Percentiles rank a stretch among this genome's conserved stretches.
phyloP scores from a whole-genome alignment of 805 yeast species.

The Starmerella vaccinii region DNA sequence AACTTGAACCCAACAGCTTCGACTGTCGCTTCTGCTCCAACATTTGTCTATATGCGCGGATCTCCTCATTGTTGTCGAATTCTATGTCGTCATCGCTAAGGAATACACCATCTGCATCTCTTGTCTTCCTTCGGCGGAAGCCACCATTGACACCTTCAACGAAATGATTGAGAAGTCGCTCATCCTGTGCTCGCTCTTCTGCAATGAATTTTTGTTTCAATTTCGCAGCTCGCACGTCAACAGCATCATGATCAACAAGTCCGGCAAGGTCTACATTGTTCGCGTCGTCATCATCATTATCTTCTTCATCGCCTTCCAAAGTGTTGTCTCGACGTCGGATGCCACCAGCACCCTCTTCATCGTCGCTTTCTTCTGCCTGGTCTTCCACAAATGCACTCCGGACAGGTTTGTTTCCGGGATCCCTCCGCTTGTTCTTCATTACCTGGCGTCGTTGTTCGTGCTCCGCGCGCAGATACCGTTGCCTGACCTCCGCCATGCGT shows the following conservation, averaged over 20 bases:
- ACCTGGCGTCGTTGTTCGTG: slow-evolving; percentile 1
- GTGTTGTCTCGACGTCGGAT: background rate
- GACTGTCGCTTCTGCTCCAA: slow-evolving; percentile 11
- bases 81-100: slow-evolving; percentile 12
- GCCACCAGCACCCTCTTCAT: slow-evolving; percentile 20
- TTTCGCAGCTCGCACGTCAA: slow-evolving; percentile 7
- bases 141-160: slow-evolving; percentile 24
- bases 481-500: slow-evolving; percentile 18
- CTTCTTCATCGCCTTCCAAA: slow-evolving; percentile 9
- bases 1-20: slow-evolving; percentile 13
- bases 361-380: slow-evolving; percentile 26
- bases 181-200: slow-evolving; percentile 22
- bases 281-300: slow-evolving; percentile 18
- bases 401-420: background rate
- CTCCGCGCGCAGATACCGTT: slow-evolving; percentile 9
- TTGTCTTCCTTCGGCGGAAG: slow-evolving; percentile 15
- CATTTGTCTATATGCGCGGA: slow-evolving; percentile 1
- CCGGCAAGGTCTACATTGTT: slow-evolving; percentile 17
- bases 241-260: slow-evolving; percentile 17
- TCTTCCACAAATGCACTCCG: slow-evolving; percentile 17
- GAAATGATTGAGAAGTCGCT: slow-evolving; percentile 16
- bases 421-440: background rate
- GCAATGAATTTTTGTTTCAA: slow-evolving; percentile 13
- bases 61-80: slow-evolving; percentile 5
- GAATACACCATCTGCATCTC: slow-evolving; percentile 12